A percentile compares a stretch with the other conserved stretches of the same genome.
These are phyloP conservation scores for Colletotrichum chrysophilum DNA, from an alignment of 2,329 filamentous ascomycete species.

Conservation along the genomic window DNA sequence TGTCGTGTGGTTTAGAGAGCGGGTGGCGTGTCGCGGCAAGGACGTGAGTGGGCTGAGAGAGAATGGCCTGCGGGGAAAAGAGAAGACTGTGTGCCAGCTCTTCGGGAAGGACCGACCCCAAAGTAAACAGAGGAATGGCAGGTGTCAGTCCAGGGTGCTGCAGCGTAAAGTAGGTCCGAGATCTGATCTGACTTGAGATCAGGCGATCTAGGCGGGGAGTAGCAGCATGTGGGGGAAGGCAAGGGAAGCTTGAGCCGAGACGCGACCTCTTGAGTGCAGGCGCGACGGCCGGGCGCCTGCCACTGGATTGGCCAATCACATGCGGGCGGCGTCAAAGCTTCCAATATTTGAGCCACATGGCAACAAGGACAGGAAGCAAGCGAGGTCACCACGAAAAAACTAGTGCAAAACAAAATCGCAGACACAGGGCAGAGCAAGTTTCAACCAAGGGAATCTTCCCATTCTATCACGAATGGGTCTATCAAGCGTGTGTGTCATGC, in stretches of 20 bases:
- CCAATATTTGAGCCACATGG: neutral
- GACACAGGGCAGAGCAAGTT: neutral
- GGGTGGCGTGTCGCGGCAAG: neutral
- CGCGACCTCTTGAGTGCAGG: slow-evolving; percentile 1
- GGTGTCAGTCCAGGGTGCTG: slow-evolving; percentile 9
- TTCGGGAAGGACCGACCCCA: neutral
- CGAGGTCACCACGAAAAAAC: neutral
- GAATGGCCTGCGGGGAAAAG: neutral
- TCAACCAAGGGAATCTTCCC: slow-evolving; percentile 15
- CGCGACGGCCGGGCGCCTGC: neutral
- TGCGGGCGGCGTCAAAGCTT: neutral
- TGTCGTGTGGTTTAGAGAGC: neutral
- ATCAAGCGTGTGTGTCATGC: slow-evolving; percentile 10
- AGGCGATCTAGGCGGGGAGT: slow-evolving; percentile 17
- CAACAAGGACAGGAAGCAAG: neutral
- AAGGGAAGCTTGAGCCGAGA: neutral
- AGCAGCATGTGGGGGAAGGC: slow-evolving; percentile 3
- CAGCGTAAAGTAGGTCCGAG: neutral
- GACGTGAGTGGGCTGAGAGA: neutral
- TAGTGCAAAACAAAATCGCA: neutral
- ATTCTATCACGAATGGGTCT: slow-evolving; percentile 12
- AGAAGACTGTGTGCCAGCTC: neutral
- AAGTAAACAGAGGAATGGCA: neutral
- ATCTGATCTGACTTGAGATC: slow-evolving; percentile 16
- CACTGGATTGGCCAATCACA: slow-evolving; percentile 10